Conservation (phyloP, 257 asterid species). For the Apocynum venetum region DNA sequence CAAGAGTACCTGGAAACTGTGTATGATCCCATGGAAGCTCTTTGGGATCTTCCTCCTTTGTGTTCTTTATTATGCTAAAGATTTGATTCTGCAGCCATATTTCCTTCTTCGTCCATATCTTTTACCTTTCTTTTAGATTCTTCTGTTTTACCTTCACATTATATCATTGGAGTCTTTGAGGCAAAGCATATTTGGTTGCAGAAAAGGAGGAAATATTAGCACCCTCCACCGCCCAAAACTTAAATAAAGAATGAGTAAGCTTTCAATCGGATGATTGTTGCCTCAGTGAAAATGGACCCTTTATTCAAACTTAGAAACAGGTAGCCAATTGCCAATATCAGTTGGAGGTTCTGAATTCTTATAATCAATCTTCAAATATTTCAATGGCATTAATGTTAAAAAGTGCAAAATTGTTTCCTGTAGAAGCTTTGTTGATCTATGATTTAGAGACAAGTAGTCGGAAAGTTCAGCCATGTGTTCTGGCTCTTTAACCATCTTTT, state of each 20-base stretch:
- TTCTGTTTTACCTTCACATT: not conserved
- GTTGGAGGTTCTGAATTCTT: not conserved
- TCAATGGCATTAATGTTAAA: too few species aligned
- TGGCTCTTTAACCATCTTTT: too few species aligned
- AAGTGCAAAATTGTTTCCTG: too few species aligned
- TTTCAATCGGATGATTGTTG: not conserved
- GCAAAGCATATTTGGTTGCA: not conserved
- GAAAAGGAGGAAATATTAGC: not conserved
- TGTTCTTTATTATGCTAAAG: slow-evolving; percentile 33
- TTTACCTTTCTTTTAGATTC: not conserved
- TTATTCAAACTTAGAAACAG: too few species aligned
- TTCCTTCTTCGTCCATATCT: not conserved
- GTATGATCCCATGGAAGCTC: slow-evolving; percentile 44
- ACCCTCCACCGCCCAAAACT: not conserved
- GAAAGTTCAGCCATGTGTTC: too few species aligned
- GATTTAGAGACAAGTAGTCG: too few species aligned
- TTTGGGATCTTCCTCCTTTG: slow-evolving; percentile 74
- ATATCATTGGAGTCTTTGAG: not conserved
- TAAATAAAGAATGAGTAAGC: not conserved
- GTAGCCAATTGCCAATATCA: not conserved
- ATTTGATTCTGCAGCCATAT: not conserved
- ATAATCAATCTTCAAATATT: not conserved
- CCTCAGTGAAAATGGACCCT: not conserved
- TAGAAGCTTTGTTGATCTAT: too few species aligned
- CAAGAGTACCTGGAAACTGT: slow-evolving; percentile 66